A percentile compares a stretch with the other conserved stretches of the same genome.
Conservation (phyloP, 768 basidiomycete species). For the Rhodotorula kratochvilovae region DNA sequence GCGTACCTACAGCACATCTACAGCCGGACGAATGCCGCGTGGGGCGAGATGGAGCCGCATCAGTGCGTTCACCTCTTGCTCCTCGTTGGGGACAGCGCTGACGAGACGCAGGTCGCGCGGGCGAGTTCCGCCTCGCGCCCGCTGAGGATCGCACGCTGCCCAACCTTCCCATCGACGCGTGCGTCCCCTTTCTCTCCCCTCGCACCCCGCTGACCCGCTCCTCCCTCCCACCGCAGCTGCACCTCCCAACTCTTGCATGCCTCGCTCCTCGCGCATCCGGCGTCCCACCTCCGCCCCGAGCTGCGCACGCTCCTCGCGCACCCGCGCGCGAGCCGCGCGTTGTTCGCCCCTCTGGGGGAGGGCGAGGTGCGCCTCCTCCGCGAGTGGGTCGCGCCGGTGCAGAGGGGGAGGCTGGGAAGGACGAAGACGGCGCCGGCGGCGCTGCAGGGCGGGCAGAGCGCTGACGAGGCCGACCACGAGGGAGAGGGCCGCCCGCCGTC, state of each 20-base stretch:
- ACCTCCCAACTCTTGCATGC: slow-evolving; percentile 8
- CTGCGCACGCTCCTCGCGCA: not conserved
- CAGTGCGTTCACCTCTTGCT: not conserved
- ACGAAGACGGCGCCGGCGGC: not conserved
- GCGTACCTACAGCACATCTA: not conserved
- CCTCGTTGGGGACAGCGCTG: not conserved
- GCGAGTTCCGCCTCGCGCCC: slow-evolving; percentile 10
- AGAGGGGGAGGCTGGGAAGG: not conserved
- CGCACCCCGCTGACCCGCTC: no score
- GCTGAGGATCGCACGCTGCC: slow-evolving; percentile 3
- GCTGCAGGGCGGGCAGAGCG: no score
- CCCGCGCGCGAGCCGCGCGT: no score
- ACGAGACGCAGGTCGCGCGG: not conserved
- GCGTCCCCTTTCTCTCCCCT: not conserved
- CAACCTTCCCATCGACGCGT: not conserved
- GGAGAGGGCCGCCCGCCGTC: not conserved
- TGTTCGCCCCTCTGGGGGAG: not conserved
- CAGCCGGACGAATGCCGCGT: not conserved
- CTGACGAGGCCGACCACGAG: not conserved
- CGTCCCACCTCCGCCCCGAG: slow-evolving; percentile 37
- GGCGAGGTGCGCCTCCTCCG: not conserved
- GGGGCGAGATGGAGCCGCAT: slow-evolving; percentile 15
- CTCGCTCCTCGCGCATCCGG: slow-evolving; percentile 3
- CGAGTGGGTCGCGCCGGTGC: not conserved
- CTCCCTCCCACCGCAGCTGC: not conserved